phyloP scores from a whole-genome alignment of 2,329 filamentous ascomycete species.

The Neonectria ditissima region DNA sequence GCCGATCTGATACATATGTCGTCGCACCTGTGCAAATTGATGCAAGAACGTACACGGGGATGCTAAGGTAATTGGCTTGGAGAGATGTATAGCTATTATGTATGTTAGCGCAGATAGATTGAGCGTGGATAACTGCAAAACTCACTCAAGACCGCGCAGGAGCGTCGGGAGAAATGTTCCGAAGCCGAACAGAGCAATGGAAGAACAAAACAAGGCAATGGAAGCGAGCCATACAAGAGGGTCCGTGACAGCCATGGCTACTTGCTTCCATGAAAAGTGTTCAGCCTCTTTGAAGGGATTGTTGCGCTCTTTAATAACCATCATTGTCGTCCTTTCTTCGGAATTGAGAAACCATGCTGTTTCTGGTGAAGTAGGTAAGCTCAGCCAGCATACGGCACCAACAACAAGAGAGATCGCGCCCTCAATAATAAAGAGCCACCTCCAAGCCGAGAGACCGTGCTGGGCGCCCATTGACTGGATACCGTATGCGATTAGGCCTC shows the following conservation, averaged over 20 bases:
- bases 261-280: slow-evolving; percentile 39
- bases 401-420: slow-evolving; percentile 51
- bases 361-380: slow-evolving; percentile 59
- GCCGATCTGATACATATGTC: slow-evolving; percentile 38
- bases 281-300: slow-evolving; percentile 36
- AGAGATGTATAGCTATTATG: slow-evolving; percentile 39
- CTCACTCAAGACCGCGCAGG: slow-evolving; percentile 49
- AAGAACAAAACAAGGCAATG: slow-evolving; percentile 45
- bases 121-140: accelerated
- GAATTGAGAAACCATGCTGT: slow-evolving; percentile 58
- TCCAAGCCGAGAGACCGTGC: slow-evolving; percentile 60
- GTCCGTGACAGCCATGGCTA: slow-evolving; percentile 39
- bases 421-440: slow-evolving; percentile 64
- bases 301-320: slow-evolving; percentile 42
- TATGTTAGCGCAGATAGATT: accelerated
- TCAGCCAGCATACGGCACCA: slow-evolving; percentile 49
- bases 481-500: slow-evolving; percentile 46
- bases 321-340: slow-evolving; percentile 52
- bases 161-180: slow-evolving; percentile 52
- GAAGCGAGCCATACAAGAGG: slow-evolving; percentile 45
- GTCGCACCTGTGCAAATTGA: slow-evolving; percentile 34
- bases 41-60: slow-evolving; percentile 49
- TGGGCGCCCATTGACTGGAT: slow-evolving; percentile 57
- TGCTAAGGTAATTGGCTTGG: slow-evolving; percentile 51
- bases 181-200: slow-evolving; percentile 51